Evolutionary conservation across 306 rosid species (phyloP), one percentile per base, ranked within the genome.

Genomic region (Medicago lupulina): DNA sequence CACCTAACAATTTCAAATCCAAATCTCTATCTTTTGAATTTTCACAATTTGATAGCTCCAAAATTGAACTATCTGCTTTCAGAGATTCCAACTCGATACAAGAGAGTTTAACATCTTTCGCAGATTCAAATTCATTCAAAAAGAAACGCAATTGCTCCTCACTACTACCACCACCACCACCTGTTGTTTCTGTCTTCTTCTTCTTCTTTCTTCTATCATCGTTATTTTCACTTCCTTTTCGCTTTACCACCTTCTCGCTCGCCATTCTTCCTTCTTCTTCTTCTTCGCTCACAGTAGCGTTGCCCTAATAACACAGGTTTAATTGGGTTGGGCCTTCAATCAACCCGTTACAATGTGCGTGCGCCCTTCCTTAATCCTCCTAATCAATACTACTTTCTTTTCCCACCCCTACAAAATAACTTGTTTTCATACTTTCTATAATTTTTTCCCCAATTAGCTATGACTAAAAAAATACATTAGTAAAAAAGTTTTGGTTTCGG

Each of bases 21-120:
- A 73, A 80, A 43, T 83, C 84, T 8, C 79, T 59, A 59, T 75
- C 80, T 15, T 0, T 28, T 28, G 31, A 28, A 28, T 28, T 28
- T 28, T 28, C 4, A 28, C 11, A 2, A 41, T 21, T 21, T 21
- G 2, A 81, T 68, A 83, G n/a, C 28, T 87, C 88, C 80, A 95
- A 38, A 59, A 90, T 64, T 70, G 89, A 74, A 1, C 66, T 77
- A 58, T 86, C 95, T 34, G 38, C 7, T 68, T 83, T 87, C n/a
- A 95, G 64, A 28, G 93, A 85, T 38, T 95, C 89, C 7, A 87
- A 44, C 79, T 92, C 98, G 25, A 92, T 86, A 47, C 97, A 90
- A 43, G 98, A 95, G 38, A 92, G 82, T 54, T 87, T 79, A 14
- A 90, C 16, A 31, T 72, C 91, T 39, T 80, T 89, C 38, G 85